These are phyloP conservation scores for Naganishia vishniacii DNA, from an alignment of 768 basidiomycete genomes.

Conservation along the genomic window DNA sequence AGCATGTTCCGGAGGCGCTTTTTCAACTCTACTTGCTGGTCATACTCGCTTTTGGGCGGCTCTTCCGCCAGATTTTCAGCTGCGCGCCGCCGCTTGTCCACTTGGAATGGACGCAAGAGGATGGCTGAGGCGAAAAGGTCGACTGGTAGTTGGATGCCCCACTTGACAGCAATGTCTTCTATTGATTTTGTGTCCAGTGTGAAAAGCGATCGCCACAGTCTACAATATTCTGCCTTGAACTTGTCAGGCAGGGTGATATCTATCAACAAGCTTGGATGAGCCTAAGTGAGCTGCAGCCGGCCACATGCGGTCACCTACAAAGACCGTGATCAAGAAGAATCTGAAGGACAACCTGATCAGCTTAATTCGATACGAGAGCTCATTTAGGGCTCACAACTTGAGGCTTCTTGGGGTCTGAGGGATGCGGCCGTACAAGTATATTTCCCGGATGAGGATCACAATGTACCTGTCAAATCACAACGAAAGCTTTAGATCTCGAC, in stretches of 20 bases:
- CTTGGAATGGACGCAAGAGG: conserved; percentile 48
- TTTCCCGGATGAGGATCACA: conserved; percentile 60
- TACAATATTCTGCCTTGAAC: conserved; percentile 71
- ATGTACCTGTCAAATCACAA: conserved; percentile 38
- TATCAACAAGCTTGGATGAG: too few species aligned
- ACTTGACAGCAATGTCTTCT: conserved; percentile 44
- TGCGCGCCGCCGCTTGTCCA: conserved; percentile 30
- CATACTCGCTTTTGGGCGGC: conserved; percentile 37
- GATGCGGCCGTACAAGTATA: conserved; percentile 62
- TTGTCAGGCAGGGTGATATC: conserved; percentile 63
- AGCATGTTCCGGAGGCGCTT: conserved; percentile 47
- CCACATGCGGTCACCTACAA: conserved; percentile 43
- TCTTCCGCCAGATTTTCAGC: conserved; percentile 28
- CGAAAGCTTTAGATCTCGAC: neutral
- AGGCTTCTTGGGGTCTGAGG: conserved; percentile 54
- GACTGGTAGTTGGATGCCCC: conserved; percentile 49
- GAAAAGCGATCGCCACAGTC: conserved; percentile 59
- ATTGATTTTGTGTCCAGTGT: conserved; percentile 48
- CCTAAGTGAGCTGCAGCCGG: neutral
- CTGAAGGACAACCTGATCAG: conserved; percentile 49
- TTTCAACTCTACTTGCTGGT: conserved; percentile 49
- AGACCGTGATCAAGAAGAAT: conserved; percentile 89
- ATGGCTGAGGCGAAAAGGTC: conserved; percentile 50
- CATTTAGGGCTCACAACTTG: conserved; percentile 45
- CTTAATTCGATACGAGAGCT: neutral